Conservation (phyloP, 1,284 basidiomycete genomes). For the Naganishia sp. region DNA sequence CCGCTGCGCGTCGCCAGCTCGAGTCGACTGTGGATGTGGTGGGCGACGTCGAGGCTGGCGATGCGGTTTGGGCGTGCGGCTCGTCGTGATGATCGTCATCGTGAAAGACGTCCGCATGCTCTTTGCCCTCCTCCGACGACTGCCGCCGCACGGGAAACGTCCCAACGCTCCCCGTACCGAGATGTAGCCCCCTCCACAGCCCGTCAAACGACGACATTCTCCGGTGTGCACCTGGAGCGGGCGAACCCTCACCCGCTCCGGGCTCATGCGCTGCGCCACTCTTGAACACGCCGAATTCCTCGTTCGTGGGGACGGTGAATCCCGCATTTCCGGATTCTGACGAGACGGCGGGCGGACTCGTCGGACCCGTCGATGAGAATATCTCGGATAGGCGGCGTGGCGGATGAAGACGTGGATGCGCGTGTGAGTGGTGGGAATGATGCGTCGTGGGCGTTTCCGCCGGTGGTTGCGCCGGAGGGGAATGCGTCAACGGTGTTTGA, state of each 20-base stretch:
- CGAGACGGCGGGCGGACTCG: conserved; percentile 30
- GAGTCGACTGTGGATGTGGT: background rate
- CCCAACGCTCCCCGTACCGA: conserved; percentile 3
- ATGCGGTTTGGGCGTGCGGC: no score
- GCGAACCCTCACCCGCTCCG: background rate
- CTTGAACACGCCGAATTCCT: conserved; percentile 10
- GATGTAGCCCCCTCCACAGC: conserved; percentile 7
- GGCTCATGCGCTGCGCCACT: background rate
- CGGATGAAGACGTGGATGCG: conserved; percentile 34
- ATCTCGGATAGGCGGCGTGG: conserved; percentile 32
- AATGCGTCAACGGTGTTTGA: background rate
- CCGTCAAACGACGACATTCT: conserved; percentile 34
- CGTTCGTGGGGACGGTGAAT: conserved; percentile 17
- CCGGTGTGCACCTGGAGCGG: background rate
- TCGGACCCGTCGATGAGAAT: conserved; percentile 13
- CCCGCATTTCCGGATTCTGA: conserved; percentile 24
- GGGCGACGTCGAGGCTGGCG: background rate
- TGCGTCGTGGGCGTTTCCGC: background rate
- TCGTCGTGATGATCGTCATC: background rate
- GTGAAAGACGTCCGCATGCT: background rate
- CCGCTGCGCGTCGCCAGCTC: conserved; percentile 12
- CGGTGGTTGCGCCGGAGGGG: background rate
- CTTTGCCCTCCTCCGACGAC: background rate
- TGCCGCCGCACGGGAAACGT: conserved; percentile 9
- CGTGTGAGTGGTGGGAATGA: background rate